phyloP scores from a whole-genome alignment of 2,329 filamentous ascomycete genomes.

The Metarhizium humberi region DNA sequence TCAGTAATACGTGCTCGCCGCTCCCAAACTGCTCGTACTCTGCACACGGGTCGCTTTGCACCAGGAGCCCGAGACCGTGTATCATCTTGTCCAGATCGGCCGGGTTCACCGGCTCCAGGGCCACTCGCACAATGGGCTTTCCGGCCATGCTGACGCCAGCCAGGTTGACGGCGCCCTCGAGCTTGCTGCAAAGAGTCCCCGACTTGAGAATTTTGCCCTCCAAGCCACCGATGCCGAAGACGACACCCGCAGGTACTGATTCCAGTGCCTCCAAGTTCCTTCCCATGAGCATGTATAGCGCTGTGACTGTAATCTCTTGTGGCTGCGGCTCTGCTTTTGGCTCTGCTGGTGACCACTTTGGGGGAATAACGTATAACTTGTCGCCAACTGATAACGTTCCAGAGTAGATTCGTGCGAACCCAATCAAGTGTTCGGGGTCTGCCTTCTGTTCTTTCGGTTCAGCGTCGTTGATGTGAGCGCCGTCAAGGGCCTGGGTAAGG shows the following conservation, averaged over 20 bases:
- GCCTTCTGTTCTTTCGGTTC: slow-evolving; percentile 45
- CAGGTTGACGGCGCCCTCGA: slow-evolving; percentile 81
- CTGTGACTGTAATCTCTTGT: slow-evolving; percentile 73
- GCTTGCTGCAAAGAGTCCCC: slow-evolving; percentile 80
- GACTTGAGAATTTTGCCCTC: slow-evolving; percentile 94
- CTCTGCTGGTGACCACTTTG: slow-evolving; percentile 81
- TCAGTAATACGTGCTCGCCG: slow-evolving; percentile 90
- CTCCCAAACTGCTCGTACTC: slow-evolving; percentile 89
- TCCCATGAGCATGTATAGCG: slow-evolving; percentile 94
- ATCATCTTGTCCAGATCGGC: slow-evolving; percentile 94
- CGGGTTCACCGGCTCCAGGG: slow-evolving; percentile 86
- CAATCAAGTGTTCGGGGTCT: slow-evolving; percentile 82
- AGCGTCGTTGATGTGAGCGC: slow-evolving; percentile 47
- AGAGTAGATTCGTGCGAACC: slow-evolving; percentile 89
- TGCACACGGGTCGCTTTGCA: slow-evolving; percentile 91
- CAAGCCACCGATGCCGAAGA: slow-evolving; percentile 89
- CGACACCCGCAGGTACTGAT: slow-evolving; percentile 83
- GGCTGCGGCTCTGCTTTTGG: slow-evolving; percentile 65
- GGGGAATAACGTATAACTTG: slow-evolving; percentile 79
- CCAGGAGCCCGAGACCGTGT: slow-evolving; percentile 71
- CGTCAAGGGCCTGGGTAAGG: slow-evolving; percentile 52
- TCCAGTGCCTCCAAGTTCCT: slow-evolving; percentile 73
- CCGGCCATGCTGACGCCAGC: slow-evolving; percentile 73
- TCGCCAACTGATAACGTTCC: slow-evolving; percentile 85
- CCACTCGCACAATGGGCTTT: slow-evolving; percentile 89